A percentile compares a stretch with the other conserved stretches of the same genome.
phyloP scores from a whole-genome alignment of 257 asterid genomes.

The Ilex aquifolium region DNA sequence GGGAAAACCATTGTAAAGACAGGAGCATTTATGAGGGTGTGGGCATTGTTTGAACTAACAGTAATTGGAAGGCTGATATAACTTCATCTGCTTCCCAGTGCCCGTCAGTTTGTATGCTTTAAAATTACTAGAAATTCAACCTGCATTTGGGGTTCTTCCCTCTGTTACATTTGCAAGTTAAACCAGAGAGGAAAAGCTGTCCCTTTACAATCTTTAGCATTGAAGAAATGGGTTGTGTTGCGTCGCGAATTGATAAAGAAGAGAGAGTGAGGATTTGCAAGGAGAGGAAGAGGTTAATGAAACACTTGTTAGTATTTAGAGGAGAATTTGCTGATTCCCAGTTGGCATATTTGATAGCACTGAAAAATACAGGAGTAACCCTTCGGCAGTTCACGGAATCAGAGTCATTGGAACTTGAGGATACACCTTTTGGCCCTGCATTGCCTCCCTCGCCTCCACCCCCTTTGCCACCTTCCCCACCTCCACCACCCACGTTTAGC shows the following conservation, averaged over 20 bases:
- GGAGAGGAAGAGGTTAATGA: constrained; percentile 72
- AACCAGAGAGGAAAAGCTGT: not conserved
- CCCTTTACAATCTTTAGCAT: constrained; percentile 1
- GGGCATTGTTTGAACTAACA: not conserved
- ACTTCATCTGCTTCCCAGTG: too few relatives aligned
- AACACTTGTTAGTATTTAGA: constrained; percentile 43
- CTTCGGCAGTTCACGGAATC: constrained; percentile 86
- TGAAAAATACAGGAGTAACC: constrained; percentile 73
- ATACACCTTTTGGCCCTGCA: constrained; percentile 27
- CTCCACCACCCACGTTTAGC: constrained; percentile 74
- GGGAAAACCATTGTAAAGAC: not conserved
- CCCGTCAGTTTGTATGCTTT: not conserved
- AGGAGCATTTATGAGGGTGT: not conserved
- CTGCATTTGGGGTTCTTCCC: not conserved
- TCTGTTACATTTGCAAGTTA: constrained; percentile 1
- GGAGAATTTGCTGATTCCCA: constrained; percentile 75
- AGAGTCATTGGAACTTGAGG: constrained; percentile 66
- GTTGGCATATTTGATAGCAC: constrained; percentile 59
- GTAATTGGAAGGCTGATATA: not conserved
- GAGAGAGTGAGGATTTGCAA: constrained; percentile 68
- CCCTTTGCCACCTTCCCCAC: constrained; percentile 64
- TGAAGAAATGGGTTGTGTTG: constrained; percentile 68
- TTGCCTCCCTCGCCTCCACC: constrained; percentile 76
- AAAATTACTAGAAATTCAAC: not conserved
- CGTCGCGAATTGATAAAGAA: constrained; percentile 60